Evolutionary conservation across 1,284 basidiomycete genomes (phyloP), one percentile per base, ranked within the genome.

Genomic region (Ustilago crameri): DNA sequence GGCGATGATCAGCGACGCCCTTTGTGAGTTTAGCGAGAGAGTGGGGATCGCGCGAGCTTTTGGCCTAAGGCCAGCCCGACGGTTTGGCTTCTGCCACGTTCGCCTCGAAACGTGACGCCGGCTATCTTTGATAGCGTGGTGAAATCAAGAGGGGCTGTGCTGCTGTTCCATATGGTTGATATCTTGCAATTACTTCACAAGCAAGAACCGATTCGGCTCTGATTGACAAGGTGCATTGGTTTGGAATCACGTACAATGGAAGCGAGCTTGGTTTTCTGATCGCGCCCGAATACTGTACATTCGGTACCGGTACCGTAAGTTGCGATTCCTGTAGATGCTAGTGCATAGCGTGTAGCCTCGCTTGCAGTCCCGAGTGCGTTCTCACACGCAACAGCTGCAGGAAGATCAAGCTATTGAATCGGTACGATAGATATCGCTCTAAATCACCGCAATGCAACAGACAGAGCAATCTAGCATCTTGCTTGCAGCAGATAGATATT

Each of bases 211-310:
- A 38, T n/a, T 40, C 35, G 48, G 37, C 24, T 40, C 22, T 22
- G 32, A 12, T 50, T 38, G 37, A 50, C 40, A 27, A 42, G 40
- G 9, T 32, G 49, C 49, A 51, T 42, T 12, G 49, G 22, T 22
- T 51, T 40, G 9, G 35, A 38, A 51, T 51, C 49, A 37, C 32
- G 38, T 10, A 24, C 24, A 30, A 40, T 18, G 10, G 24, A 50
- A 20, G 48, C 48, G 48, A 40, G 34, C n/a, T n/a, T n/a, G n/a
- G n/a, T n/a, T n/a, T n/a, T n/a, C n/a, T n/a, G n/a, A n/a, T n/a
- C n/a, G n/a, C n/a, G n/a, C n/a, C n/a, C n/a, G n/a, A n/a, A n/a
- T n/a, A n/a, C n/a, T n/a, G n/a, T n/a, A n/a, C n/a, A n/a, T n/a
- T n/a, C n/a, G n/a, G 48, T 30, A 40, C 38, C 23, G 15, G 15